Base-by-base conservation (phyloP, 129 eudicot species). In the Rutidosis leptorrhynchoides region DNA sequence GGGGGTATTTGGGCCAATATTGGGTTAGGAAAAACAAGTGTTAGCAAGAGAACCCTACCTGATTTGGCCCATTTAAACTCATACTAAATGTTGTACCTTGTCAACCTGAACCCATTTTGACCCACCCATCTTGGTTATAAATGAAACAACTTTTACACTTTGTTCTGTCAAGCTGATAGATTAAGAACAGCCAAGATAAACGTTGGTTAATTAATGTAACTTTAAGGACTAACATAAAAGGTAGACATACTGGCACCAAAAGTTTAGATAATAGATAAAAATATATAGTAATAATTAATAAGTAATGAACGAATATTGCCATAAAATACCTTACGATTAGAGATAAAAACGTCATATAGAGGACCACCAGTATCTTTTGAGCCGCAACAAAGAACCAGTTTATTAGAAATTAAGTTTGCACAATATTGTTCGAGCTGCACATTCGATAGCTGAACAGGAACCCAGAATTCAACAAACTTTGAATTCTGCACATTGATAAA, bases 361-460 rank as follows among this genome's bases (percentile, higher is more conserved):
- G 81, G 80, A 62, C 88, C 99, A 48, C 80, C 62, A 64, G 86
- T 91, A 70, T n/a, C 74, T 74, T 69, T 89, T 28, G 73, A 73
- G 71, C 48, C 43, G n/a, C n/a, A n/a, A 74, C 83, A 27, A 43
- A 94, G 97, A 62, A 53, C 49, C 22, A 58, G 33, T 17, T 78
- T 77, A 40, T 81, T 80, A 3, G 90, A 71, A 42, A 89, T 85
- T 60, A 94, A 80, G 33, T 87, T 66, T 72, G 80, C 82, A 78
- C 95, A 94, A 64, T 94, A 94, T 64, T 83, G 97, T 69, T 94
- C 99, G 65, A 89, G 95, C 84, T 94, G 99, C 75, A 82, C 69
- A 46, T 89, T 83, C 20, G 97, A 86, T 29, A 89, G 58, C 67
- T 69, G 73, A 15, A 81, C 85, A 14, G 99, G 99, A 52, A 94